Base-by-base conservation (phyloP, 495 filamentous ascomycete genomes). In the Hypoxylon crocopeplum region DNA sequence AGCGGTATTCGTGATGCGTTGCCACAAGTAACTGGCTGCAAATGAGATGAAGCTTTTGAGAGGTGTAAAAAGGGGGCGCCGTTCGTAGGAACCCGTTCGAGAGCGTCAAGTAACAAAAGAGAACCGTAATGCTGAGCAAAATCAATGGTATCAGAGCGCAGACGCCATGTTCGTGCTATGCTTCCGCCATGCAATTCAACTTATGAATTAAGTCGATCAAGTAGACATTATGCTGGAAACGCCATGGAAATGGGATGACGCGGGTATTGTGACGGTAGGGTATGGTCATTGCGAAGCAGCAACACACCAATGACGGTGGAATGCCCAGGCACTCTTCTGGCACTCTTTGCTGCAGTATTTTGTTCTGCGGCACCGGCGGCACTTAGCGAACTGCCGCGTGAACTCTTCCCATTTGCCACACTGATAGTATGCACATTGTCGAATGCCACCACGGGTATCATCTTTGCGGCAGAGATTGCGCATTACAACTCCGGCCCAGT, bases 281-380 rank as follows among this genome's bases (percentile, higher is more conserved):
- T 42, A 46, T 71, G 42, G 47, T 74, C 64, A 81, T 75, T 76
- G 74, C 36, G 76, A 70, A 30, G 92, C 89, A 44, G 90, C 90
- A 36, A 91, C 88, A 73, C 94, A 98, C 94, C 94, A 98, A 75
- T 97, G 93, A 37, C 94, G 86, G 69, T 98, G 94, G 72, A 90
- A 96, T 10, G 94, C 91, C 94, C 94, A 98, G 7, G 94, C 94
- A 61, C 91, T 92, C 79, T 98, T 98, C 74, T 98, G 94, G 76
- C 94, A 98, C 68, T 97, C 94, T 75, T 98, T 98, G 83, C 92
- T 96, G 86, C 94, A 98, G 77, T 98, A 98, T 72, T 98, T 98
- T 59, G 94, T 98, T 57, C 94, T 87, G 59, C 94, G 87, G 76
- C 94, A 98, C 41, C 94, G 87, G 36, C 94, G 88, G 76, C 94